These are phyloP conservation scores for Hypomyces rosellus DNA, from an alignment of 2,329 filamentous ascomycete species.

Conservation along the genomic window DNA sequence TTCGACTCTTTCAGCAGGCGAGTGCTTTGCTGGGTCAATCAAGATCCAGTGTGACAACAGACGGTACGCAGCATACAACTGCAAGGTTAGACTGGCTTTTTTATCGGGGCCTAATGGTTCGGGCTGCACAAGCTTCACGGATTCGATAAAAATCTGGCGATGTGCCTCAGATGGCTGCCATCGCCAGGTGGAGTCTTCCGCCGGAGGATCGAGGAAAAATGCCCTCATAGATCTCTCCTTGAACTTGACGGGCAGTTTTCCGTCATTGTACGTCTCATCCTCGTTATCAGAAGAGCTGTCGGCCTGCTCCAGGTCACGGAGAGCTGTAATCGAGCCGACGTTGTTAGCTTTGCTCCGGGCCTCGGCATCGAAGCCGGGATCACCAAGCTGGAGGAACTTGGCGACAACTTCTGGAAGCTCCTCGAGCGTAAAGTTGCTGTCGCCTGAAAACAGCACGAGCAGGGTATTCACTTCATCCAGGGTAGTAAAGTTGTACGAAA, in stretches of 20 bases:
- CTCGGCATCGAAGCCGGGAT: slow-evolving; percentile 20
- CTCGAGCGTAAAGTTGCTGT: slow-evolving; percentile 20
- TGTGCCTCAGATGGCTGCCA: slow-evolving; percentile 19
- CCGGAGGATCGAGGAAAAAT: slow-evolving; percentile 18
- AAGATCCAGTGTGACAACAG: slow-evolving; percentile 15
- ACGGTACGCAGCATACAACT: slow-evolving; percentile 13
- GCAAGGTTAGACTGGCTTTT: neutral
- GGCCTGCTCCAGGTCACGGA: slow-evolving; percentile 17
- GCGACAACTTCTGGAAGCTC: slow-evolving; percentile 20
- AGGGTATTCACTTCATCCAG: slow-evolving; percentile 20
- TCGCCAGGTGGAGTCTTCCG: slow-evolving; percentile 1
- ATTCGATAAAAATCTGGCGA: slow-evolving; percentile 19
- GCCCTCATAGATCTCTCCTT: slow-evolving; percentile 24
- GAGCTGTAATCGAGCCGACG: slow-evolving; percentile 3
- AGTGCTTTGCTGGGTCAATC: slow-evolving; percentile 15
- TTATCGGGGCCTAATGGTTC: neutral
- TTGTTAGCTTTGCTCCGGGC: neutral
- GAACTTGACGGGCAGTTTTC: slow-evolving; percentile 21
- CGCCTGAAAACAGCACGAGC: slow-evolving; percentile 12
- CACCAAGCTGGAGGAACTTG: slow-evolving; percentile 21
- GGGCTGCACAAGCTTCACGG: slow-evolving; percentile 12
- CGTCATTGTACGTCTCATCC: slow-evolving; percentile 21
- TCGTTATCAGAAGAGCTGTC: slow-evolving; percentile 6
- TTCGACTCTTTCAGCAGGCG: slow-evolving; percentile 13
- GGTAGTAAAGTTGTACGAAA: slow-evolving; percentile 16